Percentiles rank a stretch among this genome's conserved stretches.
Evolutionary conservation across 208 protist genomes (phyloP).

Genomic region (Plasmodiophora brassicae): DNA sequence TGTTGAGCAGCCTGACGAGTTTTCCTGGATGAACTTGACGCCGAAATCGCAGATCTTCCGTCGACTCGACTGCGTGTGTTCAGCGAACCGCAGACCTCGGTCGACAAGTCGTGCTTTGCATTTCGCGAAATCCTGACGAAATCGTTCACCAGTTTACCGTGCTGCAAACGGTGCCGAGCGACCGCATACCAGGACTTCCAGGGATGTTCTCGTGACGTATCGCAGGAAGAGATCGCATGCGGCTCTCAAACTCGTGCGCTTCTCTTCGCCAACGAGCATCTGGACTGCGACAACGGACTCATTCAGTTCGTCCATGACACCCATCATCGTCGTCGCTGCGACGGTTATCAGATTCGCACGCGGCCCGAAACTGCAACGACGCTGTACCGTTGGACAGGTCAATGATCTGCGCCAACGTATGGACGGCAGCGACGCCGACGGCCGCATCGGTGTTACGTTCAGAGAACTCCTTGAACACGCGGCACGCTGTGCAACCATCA

Average conservation of each 20-base stretch:
- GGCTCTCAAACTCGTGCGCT: neutral
- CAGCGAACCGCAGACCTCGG: neutral
- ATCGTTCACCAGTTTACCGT: neutral
- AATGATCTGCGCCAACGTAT: neutral
- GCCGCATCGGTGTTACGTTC: neutral
- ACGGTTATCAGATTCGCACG: no score
- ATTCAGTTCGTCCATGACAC: slow-evolving; percentile 18
- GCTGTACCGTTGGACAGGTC: neutral
- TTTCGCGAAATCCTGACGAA: slow-evolving; percentile 8
- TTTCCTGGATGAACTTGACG: slow-evolving; percentile 31
- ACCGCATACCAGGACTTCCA: slow-evolving; percentile 5
- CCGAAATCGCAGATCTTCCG: slow-evolving; percentile 27
- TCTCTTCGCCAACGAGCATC: neutral
- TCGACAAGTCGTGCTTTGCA: slow-evolving; percentile 1
- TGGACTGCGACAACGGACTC: neutral
- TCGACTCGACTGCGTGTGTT: neutral
- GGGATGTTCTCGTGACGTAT: slow-evolving; percentile 14
- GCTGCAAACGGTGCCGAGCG: neutral
- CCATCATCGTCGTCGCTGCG: neutral
- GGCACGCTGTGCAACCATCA: neutral
- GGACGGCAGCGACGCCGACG: neutral
- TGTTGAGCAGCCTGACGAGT: no score
- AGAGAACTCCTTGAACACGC: neutral
- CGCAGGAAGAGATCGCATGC: slow-evolving; percentile 8
- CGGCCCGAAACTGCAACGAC: neutral